phyloP scores from a whole-genome alignment of 2,329 filamentous ascomycete species.

The Botrytis porri region DNA sequence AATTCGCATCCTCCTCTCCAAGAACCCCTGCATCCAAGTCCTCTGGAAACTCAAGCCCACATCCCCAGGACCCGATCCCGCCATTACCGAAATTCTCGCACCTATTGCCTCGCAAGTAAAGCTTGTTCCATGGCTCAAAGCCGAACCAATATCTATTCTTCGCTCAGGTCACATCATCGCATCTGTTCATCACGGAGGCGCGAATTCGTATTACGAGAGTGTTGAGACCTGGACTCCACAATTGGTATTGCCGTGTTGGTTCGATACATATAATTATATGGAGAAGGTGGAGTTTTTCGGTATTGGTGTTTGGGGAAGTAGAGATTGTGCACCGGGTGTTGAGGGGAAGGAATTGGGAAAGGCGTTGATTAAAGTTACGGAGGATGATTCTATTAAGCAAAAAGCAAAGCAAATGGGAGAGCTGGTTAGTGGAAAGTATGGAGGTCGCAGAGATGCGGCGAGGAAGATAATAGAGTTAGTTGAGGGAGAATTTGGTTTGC shows the following conservation, averaged over 20 bases:
- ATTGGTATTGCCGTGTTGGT: conserved; percentile 47
- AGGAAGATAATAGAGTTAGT: conserved; percentile 14
- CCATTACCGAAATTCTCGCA: background rate
- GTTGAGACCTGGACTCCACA: conserved; percentile 45
- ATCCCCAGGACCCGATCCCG: conserved; percentile 19
- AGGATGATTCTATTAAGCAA: background rate
- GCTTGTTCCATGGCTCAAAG: conserved; percentile 43
- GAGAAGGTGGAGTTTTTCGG: conserved; percentile 43
- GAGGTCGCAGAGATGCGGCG: conserved; percentile 11
- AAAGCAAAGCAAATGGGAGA: conserved; percentile 6
- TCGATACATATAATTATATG: conserved; percentile 47
- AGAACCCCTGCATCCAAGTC: conserved; percentile 33
- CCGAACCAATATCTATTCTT: conserved; percentile 41
- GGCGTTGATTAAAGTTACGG: background rate
- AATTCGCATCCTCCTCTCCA: conserved; percentile 40
- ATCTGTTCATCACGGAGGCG: conserved; percentile 43
- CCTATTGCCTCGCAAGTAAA: conserved; percentile 36
- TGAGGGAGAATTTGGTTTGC: background rate
- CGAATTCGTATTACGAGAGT: conserved; percentile 44
- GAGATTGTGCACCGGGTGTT: background rate
- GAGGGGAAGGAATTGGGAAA: background rate
- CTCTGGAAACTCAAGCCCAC: conserved; percentile 40
- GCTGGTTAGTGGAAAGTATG: background rate
- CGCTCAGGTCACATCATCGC: conserved; percentile 39
- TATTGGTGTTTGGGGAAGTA: conserved; percentile 38